Evolutionary conservation across 2,329 filamentous ascomycete species (phyloP), one percentile per base, ranked within the genome.

Genomic region (Hypoxylon sp.): DNA sequence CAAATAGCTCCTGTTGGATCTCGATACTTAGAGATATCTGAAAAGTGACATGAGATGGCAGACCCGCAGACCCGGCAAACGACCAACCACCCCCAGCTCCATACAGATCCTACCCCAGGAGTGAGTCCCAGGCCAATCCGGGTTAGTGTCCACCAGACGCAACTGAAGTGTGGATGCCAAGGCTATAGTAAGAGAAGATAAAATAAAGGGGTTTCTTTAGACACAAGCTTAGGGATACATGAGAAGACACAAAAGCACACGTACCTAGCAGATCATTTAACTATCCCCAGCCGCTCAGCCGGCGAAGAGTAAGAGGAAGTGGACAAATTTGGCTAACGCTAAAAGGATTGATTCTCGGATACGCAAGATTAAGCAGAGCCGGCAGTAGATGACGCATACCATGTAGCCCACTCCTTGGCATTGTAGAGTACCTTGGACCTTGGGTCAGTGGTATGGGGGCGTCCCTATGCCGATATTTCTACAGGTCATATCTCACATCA

Each of bases 401-500:
- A 45, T 32, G 34, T 55, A 34, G 45, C 47, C 29, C 25, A 54
- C 41, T 6, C 47, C 55, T 27, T 30, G 57, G 47, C 30, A 55
- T 51, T 45, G 55, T 51, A 34, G 19, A 7, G 45, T 43, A 66
- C 25, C 6, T 3, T 27, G 25, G 3, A 27, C 3, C 3, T 27
- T 6, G 46, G 43, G 46, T 55, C 45, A 51, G 54, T 61, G 41
- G 46, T 65, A 65, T 46, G 41, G 57, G 57, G 47, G 34, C 52
- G 19, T 41, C 41, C 61, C 55, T 30, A 51, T 55, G 39, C 51
- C 56, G 48, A 64, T 62, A 64, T 41, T 64, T 4, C 53, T 67
- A 69, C 67, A 67, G 63, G 67, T 69, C 67, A 67, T 56, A 67
- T 67, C 27, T 67, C 63, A 69, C 54, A 67, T 53, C 27, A n/a